A percentile compares a stretch with the other conserved stretches of the same genome.
Conservation (phyloP, 148 eudicot genomes). For the Nyssa sinensis region DNA sequence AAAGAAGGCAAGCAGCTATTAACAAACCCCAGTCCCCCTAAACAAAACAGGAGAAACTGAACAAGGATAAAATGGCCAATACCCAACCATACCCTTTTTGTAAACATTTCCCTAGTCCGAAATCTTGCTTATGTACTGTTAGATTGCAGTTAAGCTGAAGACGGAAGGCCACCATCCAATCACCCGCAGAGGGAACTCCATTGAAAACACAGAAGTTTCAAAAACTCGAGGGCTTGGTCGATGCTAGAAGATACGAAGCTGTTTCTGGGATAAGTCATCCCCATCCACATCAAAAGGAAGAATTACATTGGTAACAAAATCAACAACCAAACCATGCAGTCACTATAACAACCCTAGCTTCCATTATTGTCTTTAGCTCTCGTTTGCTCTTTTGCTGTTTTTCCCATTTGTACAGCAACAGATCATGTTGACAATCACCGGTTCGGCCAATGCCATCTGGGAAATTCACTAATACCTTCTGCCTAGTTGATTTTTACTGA, state of each 20-base stretch:
- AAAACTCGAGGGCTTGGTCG: neutral
- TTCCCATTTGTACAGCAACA: slow-evolving; percentile 16
- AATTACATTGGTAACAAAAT: neutral
- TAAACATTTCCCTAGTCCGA: slow-evolving; percentile 36
- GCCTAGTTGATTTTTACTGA: slow-evolving; percentile 77
- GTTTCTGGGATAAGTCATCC: neutral
- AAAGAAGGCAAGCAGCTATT: slow-evolving; percentile 7
- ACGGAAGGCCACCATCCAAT: slow-evolving; percentile 15
- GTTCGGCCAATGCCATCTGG: slow-evolving; percentile 2
- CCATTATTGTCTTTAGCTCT: neutral
- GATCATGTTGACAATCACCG: neutral
- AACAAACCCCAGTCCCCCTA: slow-evolving; percentile 11
- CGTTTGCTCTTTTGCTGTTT: neutral
- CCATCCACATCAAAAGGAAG: neutral
- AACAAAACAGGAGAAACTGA: neutral
- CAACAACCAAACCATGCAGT: neutral
- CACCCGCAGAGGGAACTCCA: slow-evolving; percentile 12
- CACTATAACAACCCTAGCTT: neutral
- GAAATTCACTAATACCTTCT: neutral
- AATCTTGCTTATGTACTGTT: slow-evolving; percentile 39
- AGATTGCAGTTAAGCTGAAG: slow-evolving; percentile 29
- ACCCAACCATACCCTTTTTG: slow-evolving; percentile 37
- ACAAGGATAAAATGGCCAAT: slow-evolving; percentile 10
- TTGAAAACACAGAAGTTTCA: neutral
- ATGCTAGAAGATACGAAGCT: slow-evolving; percentile 10